Evolutionary conservation across 208 protist species (phyloP), one percentile per base, ranked within the genome.

Genomic region (Leishmania martiniquensis): DNA sequence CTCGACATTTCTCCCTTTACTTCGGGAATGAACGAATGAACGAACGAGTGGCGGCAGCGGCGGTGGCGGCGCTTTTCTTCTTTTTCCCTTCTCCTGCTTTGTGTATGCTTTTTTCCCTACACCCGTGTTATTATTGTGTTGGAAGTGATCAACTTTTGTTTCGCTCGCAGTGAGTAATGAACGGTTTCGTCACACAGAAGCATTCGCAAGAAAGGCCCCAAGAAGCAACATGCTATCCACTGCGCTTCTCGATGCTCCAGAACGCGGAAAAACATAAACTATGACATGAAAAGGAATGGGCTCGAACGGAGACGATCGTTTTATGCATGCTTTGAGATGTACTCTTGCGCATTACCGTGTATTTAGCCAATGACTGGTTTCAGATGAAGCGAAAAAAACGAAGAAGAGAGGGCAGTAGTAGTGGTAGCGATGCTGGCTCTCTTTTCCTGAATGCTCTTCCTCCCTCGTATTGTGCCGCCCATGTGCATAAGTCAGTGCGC

Each of bases 51-150:
- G n/a, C n/a, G n/a, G n/a, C n/a, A n/a, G n/a, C n/a, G 20, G 15
- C 34, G 63, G 15, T 20, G 37, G 29, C 39, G 13, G 5, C 17
- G 15, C 59, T 4, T 52, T 49, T 20, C 59, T 63, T 51, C 13
- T 54, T 12, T 72, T 54, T 9, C 47, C 60, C 29, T 62, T 66
- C 39, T n/a, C n/a, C 34, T 62, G n/a, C 66, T 72, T 74, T 55
- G 39, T 51, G 13, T 42, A 54, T 44, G 13, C 29, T 44, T n/a
- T 68, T 25, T 37, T 17, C 1, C 25, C 25, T 51, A 7, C 13
- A 1, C 17, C 29, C 37, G 32, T 22, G 57, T 12, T 37, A 2
- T 32, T 0, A 0, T 29, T 57, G 52, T 57, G 49, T 54, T 20
- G 49, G 49, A 5, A 54, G 4, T 57, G 52, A 29, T 57, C 12